phyloP scores from a whole-genome alignment of 2,329 filamentous ascomycete genomes.

The Botryotinia globosa region DNA sequence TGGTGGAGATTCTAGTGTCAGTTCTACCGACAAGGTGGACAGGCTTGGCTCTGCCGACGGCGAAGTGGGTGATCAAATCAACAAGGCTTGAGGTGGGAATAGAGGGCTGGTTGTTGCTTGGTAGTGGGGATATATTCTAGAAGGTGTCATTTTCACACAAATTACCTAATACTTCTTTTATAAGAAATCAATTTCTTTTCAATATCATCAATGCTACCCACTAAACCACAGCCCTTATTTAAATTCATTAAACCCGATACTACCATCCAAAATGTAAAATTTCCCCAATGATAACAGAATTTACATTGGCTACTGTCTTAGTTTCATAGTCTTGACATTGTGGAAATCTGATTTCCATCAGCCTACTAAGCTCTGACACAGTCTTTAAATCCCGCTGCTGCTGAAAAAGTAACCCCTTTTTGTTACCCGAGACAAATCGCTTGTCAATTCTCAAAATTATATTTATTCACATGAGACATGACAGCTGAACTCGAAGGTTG shows the following conservation, averaged over 20 bases:
- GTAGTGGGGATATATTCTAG: background rate
- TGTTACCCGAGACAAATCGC: background rate
- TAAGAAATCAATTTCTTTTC: background rate
- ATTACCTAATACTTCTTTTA: background rate
- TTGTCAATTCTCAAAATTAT: background rate
- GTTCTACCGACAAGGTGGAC: background rate
- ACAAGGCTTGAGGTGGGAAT: background rate
- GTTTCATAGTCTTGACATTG: background rate
- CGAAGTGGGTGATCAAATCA: background rate
- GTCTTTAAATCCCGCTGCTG: background rate
- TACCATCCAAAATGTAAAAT: background rate
- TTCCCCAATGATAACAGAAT: background rate
- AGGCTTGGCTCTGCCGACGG: background rate
- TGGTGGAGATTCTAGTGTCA: background rate
- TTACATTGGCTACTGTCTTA: background rate
- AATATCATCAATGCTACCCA: background rate
- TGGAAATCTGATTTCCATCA: background rate
- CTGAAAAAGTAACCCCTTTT: background rate
- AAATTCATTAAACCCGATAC: background rate
- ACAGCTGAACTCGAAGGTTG: background rate
- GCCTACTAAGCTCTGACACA: background rate
- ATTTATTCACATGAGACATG: conserved; percentile 6
- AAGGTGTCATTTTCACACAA: background rate
- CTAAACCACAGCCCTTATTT: background rate
- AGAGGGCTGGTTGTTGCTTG: background rate